phyloP scores from a whole-genome alignment of 2,329 filamentous ascomycete genomes.

The Pochonia chlamydosporia region DNA sequence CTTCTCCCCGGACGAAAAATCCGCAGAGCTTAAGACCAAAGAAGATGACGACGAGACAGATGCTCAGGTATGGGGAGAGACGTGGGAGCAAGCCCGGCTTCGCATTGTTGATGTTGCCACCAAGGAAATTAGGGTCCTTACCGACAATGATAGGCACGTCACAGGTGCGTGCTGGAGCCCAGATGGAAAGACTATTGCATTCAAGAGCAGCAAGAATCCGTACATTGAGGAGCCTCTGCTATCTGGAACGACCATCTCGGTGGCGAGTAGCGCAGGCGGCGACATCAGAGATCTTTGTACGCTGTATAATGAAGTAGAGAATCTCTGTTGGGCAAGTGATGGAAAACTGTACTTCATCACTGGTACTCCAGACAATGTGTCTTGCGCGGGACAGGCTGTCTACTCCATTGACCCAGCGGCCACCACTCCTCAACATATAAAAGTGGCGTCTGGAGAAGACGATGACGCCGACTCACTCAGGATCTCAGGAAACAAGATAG shows the following conservation, averaged over 20 bases:
- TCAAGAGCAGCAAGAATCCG: constrained; percentile 1
- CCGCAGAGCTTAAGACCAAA: constrained; percentile 5
- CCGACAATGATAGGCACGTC: constrained; percentile 9
- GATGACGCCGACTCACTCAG: constrained; percentile 12
- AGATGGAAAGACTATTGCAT: constrained; percentile 13
- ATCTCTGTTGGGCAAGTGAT: constrained; percentile 12
- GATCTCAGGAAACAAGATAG: constrained; percentile 5
- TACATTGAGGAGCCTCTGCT: constrained; percentile 17
- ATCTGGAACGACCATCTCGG: constrained; percentile 4
- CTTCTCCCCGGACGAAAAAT: constrained; percentile 13
- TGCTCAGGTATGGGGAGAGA: constrained; percentile 27
- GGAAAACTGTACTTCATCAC: constrained; percentile 14
- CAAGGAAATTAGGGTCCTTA: constrained; percentile 11
- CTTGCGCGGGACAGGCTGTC: constrained; percentile 8
- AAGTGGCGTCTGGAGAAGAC: constrained; percentile 9
- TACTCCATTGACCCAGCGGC: constrained; percentile 8
- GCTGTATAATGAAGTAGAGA: constrained; percentile 3
- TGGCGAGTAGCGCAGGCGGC: constrained; percentile 8
- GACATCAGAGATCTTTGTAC: constrained; percentile 7
- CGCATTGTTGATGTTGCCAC: constrained; percentile 23
- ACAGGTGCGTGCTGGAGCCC: constrained; percentile 13
- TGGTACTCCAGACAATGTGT: constrained; percentile 5
- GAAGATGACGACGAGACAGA: constrained; percentile 26
- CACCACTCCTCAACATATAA: not conserved
- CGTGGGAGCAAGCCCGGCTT: constrained; percentile 26